Conservation (phyloP, 2,329 filamentous ascomycete species). For the Claviceps cyperi region DNA sequence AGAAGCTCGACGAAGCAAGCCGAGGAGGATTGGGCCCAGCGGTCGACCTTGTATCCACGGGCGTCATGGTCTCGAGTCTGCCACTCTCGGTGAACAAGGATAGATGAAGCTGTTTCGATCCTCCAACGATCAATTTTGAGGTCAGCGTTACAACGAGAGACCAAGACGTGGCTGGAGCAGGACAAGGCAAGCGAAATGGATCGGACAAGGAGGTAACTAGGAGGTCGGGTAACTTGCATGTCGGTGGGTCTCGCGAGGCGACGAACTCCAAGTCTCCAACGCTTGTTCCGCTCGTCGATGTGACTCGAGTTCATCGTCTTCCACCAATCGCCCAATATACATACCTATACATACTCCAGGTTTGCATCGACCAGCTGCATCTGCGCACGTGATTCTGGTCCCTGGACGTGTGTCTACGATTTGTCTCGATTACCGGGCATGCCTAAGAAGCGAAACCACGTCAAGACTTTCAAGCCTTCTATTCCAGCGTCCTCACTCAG, state of each 20-base stretch:
- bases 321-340: background rate
- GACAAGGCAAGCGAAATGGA: background rate
- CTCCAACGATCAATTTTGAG: no score
- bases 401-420: background rate
- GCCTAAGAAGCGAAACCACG: conserved; percentile 48
- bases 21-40: background rate
- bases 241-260: background rate
- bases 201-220: no score
- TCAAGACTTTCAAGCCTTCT: conserved; percentile 43
- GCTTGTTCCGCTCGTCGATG: background rate
- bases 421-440: conserved; percentile 25
- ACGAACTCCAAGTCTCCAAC: background rate
- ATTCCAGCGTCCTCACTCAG: conserved; percentile 34
- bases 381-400: background rate
- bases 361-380: background rate
- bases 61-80: background rate
- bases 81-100: background rate
- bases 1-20: background rate
- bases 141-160: background rate
- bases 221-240: no score
- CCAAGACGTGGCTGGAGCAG: background rate
- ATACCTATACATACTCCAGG: background rate
- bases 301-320: background rate
- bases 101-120: background rate
- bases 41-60: no score